These are phyloP conservation scores for Aspergillus eucalypticola DNA, from an alignment of 2,329 filamentous ascomycete species.

Conservation along the genomic window DNA sequence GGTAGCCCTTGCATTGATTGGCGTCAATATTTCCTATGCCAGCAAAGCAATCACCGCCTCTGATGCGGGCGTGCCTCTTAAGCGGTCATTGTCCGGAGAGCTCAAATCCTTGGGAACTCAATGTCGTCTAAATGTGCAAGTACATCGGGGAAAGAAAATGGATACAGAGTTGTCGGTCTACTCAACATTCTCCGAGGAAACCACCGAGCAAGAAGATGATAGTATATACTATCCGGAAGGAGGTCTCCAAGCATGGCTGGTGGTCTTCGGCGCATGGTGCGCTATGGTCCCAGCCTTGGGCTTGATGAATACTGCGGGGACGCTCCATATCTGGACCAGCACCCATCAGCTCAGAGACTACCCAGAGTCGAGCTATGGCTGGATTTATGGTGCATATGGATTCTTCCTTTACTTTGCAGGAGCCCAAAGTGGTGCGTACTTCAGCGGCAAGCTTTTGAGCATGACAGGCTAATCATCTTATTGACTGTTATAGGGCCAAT, in stretches of 20 bases:
- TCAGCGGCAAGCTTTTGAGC: neutral
- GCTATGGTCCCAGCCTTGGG: conserved; percentile 44
- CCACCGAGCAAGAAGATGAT: neutral
- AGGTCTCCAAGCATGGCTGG: conserved; percentile 44
- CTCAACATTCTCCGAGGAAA: neutral
- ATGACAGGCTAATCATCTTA: neutral
- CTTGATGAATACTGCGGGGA: conserved; percentile 42
- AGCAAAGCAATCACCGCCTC: conserved; percentile 7
- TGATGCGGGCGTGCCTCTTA: neutral
- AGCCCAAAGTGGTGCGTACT: conserved; percentile 23
- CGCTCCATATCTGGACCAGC: conserved; percentile 43
- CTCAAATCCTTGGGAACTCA: too few species aligned
- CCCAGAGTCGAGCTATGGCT: conserved; percentile 39
- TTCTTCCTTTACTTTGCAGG: conserved; percentile 42
- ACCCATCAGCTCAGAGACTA: conserved; percentile 39
- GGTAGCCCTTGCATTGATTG: conserved; percentile 7
- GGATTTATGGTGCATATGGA: conserved; percentile 45
- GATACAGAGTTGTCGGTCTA: neutral
- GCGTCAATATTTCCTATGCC: neutral
- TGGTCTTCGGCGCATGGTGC: conserved; percentile 44
- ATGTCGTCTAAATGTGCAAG: too few species aligned
- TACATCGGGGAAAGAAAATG: neutral
- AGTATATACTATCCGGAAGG: conserved; percentile 41
- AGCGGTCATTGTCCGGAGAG: neutral
- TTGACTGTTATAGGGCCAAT: conserved; percentile 13